These are phyloP conservation scores for Rhododendron ferrugineum DNA, from an alignment of 148 eudicot genomes.

Conservation along the genomic window DNA sequence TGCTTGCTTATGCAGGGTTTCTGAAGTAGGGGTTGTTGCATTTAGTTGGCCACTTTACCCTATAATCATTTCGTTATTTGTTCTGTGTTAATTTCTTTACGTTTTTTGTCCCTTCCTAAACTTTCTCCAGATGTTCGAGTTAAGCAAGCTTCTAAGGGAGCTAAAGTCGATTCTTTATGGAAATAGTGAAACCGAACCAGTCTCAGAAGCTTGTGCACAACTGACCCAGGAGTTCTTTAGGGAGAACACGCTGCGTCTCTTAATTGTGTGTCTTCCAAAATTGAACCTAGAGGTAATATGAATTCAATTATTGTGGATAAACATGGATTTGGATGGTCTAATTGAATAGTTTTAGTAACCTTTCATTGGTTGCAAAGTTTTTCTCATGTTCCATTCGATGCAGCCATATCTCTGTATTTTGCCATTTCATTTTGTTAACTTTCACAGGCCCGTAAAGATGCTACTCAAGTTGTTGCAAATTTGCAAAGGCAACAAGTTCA, in stretches of 20 bases:
- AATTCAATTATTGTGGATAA: background rate
- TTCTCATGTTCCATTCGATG: background rate
- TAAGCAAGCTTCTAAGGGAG: conserved; percentile 66
- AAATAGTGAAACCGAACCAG: conserved; percentile 87
- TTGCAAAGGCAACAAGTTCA: conserved; percentile 96
- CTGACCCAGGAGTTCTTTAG: conserved; percentile 90
- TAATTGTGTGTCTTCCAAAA: conserved; percentile 67
- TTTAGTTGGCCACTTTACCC: background rate
- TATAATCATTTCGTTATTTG: background rate
- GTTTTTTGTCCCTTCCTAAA: background rate
- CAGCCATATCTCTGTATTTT: background rate
- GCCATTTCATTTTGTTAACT: conserved; percentile 9
- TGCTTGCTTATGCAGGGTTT: background rate
- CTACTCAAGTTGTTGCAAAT: conserved; percentile 98
- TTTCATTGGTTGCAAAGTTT: background rate
- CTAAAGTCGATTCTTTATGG: conserved; percentile 78
- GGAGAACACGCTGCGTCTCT: conserved; percentile 68
- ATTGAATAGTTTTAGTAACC: background rate
- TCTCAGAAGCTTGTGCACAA: conserved; percentile 84
- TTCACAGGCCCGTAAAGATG: conserved; percentile 93
- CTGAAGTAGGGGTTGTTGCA: conserved; percentile 1
- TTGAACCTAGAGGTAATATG: conserved; percentile 71
- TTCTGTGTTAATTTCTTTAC: background rate
- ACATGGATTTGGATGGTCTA: background rate
- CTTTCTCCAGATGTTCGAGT: conserved; percentile 54